Base-by-base conservation (phyloP, 495 filamentous ascomycete species). In the Talaromyces thailandensis region DNA sequence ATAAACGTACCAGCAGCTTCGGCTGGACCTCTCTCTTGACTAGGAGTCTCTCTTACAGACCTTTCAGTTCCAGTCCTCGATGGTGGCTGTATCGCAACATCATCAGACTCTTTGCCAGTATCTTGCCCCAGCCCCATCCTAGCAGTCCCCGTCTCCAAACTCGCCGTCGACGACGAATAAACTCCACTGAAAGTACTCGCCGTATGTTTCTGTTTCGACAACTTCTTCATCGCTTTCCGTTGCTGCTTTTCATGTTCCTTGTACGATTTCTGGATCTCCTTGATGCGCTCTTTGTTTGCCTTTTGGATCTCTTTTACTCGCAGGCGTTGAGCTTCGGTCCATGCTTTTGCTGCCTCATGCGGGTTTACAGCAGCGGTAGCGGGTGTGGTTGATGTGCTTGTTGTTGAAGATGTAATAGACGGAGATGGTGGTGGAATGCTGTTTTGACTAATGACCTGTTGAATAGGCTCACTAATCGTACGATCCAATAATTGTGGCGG, bases 191-290 rank as follows among this genome's bases (percentile, higher is more conserved):
- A 29, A 12, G n/a, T 28, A 7, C 18, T 23, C 0, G 28, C 12
- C 16, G 59, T 25, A 55, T 18, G 14, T 23, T 28, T 61, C 43
- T 8, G 24, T 11, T 59, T 59, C 1, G 18, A 18, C 28, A 31
- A 31, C 40, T 52, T 52, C 43, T 61, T 61, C 14, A 48, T 48
- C 12, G 29, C 24, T 31, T 61, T 61, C 7, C 63, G 61, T 60
- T 67, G 66, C 58, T 73, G 69, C 51, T 70, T 71, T n/a, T 59
- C 56, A 26, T 69, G 67, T 52, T 70, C 69, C 28, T 70, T 69
- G 8, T 69, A 32, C 18, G 66, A 63, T 35, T 56, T 66, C 7
- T 62, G 57, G 2, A 60, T 57, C 48, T 68, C 64, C 35, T 67
- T 70, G 14, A 35, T 37, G 50, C 69, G 69, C 45, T 55, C 26